phyloP scores from a whole-genome alignment of 441 rosid species.

The Populus trichocarpa region DNA sequence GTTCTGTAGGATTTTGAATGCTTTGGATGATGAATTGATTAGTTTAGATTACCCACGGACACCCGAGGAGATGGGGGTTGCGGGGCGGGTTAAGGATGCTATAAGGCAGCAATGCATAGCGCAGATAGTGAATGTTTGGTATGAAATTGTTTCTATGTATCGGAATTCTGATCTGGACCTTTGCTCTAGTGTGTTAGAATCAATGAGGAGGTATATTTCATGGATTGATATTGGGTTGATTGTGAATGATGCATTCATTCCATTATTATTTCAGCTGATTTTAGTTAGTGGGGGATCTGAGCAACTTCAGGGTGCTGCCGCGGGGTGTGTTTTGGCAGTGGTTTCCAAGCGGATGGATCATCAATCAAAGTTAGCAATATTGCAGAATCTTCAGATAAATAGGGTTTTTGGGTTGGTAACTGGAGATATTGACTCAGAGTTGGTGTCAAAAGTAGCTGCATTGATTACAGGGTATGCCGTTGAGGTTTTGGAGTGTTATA shows the following conservation, averaged over 20 bases:
- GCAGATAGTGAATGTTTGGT: slow-evolving; percentile 87
- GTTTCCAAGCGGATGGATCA: slow-evolving; percentile 89
- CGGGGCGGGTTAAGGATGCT: slow-evolving; percentile 79
- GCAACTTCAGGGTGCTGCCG: slow-evolving; percentile 77
- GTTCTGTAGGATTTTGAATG: slow-evolving; percentile 88
- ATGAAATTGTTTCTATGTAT: slow-evolving; percentile 62
- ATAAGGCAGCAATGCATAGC: slow-evolving; percentile 91
- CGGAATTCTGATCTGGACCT: slow-evolving; percentile 67
- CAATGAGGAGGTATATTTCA: slow-evolving; percentile 77
- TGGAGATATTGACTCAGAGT: slow-evolving; percentile 60
- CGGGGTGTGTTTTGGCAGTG: slow-evolving; percentile 76
- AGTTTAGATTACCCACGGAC: slow-evolving; percentile 81
- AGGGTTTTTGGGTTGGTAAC: slow-evolving; percentile 63
- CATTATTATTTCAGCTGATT: slow-evolving; percentile 70
- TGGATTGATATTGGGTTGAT: slow-evolving; percentile 92
- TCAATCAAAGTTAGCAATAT: slow-evolving; percentile 55
- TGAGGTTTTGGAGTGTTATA: slow-evolving; percentile 87
- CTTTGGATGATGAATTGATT: slow-evolving; percentile 82
- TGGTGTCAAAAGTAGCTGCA: slow-evolving; percentile 53
- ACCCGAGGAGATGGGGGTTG: slow-evolving; percentile 55
- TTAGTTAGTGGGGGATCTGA: slow-evolving; percentile 56
- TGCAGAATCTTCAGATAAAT: slow-evolving; percentile 63
- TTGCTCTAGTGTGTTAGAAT: slow-evolving; percentile 63
- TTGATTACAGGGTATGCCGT: slow-evolving; percentile 79
- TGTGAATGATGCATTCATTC: slow-evolving; percentile 69